phyloP scores from a whole-genome alignment of 2,329 filamentous ascomycete species.

The Raffaelea arxii region DNA sequence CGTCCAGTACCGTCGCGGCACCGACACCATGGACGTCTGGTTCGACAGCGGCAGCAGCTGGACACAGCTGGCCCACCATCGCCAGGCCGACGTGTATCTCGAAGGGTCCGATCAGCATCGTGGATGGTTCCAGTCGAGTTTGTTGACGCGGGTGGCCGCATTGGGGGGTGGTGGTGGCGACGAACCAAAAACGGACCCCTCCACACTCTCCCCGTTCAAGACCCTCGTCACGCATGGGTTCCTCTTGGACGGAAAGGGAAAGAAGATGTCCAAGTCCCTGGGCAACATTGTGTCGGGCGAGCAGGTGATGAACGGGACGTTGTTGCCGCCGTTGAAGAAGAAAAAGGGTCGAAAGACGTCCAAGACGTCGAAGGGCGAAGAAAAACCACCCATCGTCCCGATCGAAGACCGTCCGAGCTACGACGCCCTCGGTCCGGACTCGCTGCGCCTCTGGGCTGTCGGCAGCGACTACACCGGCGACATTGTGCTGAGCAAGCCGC shows the following conservation, averaged over 20 bases:
- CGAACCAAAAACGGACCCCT: not conserved
- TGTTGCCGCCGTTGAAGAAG: constrained; percentile 59
- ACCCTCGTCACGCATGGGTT: constrained; percentile 94
- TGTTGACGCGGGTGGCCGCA: constrained; percentile 73
- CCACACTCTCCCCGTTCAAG: constrained; percentile 60
- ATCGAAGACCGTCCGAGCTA: constrained; percentile 21
- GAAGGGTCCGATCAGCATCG: constrained; percentile 95
- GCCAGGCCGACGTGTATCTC: constrained; percentile 73
- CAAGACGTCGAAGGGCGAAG: constrained; percentile 28
- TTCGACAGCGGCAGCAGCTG: constrained; percentile 97
- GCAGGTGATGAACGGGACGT: constrained; percentile 75
- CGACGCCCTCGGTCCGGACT: constrained; percentile 75
- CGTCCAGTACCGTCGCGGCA: constrained; percentile 60
- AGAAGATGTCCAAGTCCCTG: constrained; percentile 97
- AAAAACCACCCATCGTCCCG: constrained; percentile 6
- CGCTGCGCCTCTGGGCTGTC: constrained; percentile 81
- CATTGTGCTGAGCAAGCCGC: constrained; percentile 68
- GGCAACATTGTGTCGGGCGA: constrained; percentile 77
- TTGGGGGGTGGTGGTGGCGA: constrained; percentile 23
- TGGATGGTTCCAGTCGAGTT: constrained; percentile 96
- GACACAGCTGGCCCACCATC: constrained; percentile 41
- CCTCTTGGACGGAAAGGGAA: constrained; percentile 77
- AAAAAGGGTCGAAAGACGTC: constrained; percentile 40
- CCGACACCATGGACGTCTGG: constrained; percentile 99
- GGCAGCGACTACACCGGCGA: constrained; percentile 88